phyloP scores from a whole-genome alignment of 1,139 yeast species.

The Candida smagusa region DNA sequence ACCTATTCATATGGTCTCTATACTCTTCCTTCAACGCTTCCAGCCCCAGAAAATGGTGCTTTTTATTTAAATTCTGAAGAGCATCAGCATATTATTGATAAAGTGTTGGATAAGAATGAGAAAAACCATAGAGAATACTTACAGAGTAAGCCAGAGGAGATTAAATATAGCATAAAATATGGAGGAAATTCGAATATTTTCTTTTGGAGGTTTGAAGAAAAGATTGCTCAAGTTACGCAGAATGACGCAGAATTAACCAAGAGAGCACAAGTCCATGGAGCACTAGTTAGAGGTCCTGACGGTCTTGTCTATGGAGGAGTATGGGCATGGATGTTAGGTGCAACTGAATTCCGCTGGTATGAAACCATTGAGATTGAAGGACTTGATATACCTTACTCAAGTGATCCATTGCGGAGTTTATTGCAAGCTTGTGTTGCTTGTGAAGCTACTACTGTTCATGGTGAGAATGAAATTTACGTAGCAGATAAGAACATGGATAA shows the following conservation, averaged over 20 bases:
- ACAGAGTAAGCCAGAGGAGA: neutral
- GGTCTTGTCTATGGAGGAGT: neutral
- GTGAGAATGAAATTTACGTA: neutral
- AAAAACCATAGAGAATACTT: neutral
- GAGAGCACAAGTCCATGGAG: neutral
- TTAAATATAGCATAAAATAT: neutral
- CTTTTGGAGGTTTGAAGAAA: neutral
- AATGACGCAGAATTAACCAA: neutral
- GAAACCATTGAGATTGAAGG: neutral
- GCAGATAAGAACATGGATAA: neutral
- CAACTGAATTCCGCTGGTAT: neutral
- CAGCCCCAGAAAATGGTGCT: neutral
- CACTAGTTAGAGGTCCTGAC: neutral
- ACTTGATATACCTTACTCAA: neutral
- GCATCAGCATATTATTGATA: neutral
- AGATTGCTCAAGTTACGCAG: neutral
- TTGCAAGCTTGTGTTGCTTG: neutral
- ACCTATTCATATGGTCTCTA: conserved; percentile 35
- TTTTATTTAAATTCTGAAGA: neutral
- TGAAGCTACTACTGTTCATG: neutral
- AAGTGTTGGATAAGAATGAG: neutral
- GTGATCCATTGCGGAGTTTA: neutral
- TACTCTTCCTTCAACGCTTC: conserved; percentile 23
- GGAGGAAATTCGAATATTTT: neutral
- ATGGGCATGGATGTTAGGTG: neutral